Evolutionary conservation across 768 basidiomycete genomes (phyloP).

Genomic region (Boletus pseudopeckii): DNA sequence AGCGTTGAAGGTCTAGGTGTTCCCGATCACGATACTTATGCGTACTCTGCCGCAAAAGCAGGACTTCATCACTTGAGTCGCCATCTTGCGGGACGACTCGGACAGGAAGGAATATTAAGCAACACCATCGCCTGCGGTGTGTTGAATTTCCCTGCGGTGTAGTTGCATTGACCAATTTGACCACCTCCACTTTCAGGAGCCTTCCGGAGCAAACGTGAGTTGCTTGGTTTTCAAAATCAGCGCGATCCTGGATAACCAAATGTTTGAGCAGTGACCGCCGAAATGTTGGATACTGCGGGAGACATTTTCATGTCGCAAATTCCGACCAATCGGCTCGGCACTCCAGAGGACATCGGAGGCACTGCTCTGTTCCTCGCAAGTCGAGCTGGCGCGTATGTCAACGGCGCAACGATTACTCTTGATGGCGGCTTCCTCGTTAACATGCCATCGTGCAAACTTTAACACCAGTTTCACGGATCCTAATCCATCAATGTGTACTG

Average conservation of each 20-base stretch:
- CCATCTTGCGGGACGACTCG: constrained; percentile 54
- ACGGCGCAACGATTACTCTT: constrained; percentile 58
- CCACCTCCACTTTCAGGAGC: constrained; percentile 21
- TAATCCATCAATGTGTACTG: not conserved
- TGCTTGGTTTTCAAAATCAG: not conserved
- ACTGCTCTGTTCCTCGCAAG: constrained; percentile 60
- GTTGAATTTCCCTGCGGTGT: constrained; percentile 5
- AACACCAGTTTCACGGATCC: not conserved
- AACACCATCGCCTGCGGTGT: constrained; percentile 64
- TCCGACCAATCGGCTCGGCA: constrained; percentile 55
- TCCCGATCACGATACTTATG: constrained; percentile 58
- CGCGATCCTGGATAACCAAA: not conserved
- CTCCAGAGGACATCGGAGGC: constrained; percentile 62
- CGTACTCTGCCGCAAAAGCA: constrained; percentile 65
- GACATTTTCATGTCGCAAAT: constrained; percentile 41
- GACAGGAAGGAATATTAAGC: constrained; percentile 53
- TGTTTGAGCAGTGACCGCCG: constrained; percentile 46
- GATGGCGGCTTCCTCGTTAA: constrained; percentile 56
- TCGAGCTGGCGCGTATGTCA: constrained; percentile 59
- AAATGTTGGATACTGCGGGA: constrained; percentile 45
- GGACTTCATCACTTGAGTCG: constrained; percentile 57
- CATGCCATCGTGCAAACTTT: constrained; percentile 36
- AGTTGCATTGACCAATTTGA: not conserved
- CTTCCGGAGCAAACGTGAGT: constrained; percentile 42
- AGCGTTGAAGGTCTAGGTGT: constrained; percentile 57